Base-by-base conservation (phyloP, 352 stramenopile species). In the Pythium utonaiense region DNA sequence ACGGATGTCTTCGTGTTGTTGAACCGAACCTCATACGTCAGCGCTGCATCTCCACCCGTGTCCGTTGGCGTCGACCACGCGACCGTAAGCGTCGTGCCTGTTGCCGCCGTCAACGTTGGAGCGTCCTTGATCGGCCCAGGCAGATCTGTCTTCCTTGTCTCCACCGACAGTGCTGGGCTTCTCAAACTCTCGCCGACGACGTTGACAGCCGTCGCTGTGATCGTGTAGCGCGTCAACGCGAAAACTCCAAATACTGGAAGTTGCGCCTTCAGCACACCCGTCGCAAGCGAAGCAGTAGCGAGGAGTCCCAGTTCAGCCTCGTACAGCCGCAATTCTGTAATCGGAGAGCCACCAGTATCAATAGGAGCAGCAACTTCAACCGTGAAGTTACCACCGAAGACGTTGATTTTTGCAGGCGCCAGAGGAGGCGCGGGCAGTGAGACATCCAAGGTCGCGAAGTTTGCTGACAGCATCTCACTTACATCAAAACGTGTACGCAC, bases 311-410 rank as follows among this genome's bases (percentile, higher is more conserved):
- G n/a, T 4, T 16, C 71, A 9, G 53, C 53, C 21, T 86, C 69
- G 36, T 78, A 86, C 16, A 91, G 24, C 5, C 70, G 77, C 52
- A 87, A 68, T 0, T n/a, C 36, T 9, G 55, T 78, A 14, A 84
- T 62, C 3, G 49, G 0, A 0, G 61, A 57, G 21, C 81, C 81
- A 31, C 81, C 81, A 1, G 74, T 78, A n/a, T 83, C 71, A 0
- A 73, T 1, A 10, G 81, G 77, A 14, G 59, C 24, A 0, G 58
- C 38, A 0, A 88, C 21, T 53, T 82, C 57, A 13, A 89, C 56
- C 5, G 77, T 89, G n/a, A 88, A 73, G 36, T 83, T 91, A 1
- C 78, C 78, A 16, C 81, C 81, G 62, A 74, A 87, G 25, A 86
- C 60, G 7, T 52, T 66, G 16, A 77, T 31, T 2, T 64, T 63